Conservation (phyloP, 768 basidiomycete species). For the Russula griseocarnosa region DNA sequence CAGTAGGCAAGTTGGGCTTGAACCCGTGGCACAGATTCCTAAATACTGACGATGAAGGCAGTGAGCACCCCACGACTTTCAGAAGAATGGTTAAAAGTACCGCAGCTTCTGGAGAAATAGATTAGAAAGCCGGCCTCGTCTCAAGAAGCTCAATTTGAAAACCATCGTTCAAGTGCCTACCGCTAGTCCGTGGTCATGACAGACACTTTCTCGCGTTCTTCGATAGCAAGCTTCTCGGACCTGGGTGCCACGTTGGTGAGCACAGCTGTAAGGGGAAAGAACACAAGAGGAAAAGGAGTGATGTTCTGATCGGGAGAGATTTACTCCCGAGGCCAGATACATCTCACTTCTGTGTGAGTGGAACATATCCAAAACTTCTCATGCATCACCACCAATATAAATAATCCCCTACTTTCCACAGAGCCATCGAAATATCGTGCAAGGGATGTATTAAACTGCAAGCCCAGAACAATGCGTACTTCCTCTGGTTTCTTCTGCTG, state of each 20-base stretch:
- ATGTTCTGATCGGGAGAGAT: neutral
- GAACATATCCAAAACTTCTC: neutral
- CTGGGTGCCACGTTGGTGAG: neutral
- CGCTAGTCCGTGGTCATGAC: neutral
- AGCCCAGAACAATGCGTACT: neutral
- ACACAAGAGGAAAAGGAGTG: neutral
- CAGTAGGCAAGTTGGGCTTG: neutral
- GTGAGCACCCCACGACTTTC: neutral
- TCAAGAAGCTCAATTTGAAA: neutral
- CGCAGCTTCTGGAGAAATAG: neutral
- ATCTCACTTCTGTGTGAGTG: neutral
- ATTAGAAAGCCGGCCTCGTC: neutral
- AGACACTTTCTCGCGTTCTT: no score
- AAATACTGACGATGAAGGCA: neutral
- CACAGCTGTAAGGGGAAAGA: neutral
- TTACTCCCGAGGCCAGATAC: conserved; percentile 6
- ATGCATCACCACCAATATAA: neutral
- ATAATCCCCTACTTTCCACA: neutral
- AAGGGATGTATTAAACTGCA: neutral
- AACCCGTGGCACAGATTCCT: neutral
- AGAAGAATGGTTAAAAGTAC: neutral
- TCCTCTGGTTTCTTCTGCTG: neutral
- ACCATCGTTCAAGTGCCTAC: neutral
- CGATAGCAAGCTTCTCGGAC: neutral
- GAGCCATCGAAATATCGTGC: neutral